Percentiles rank a stretch among this genome's conserved stretches.
phyloP scores from a whole-genome alignment of 768 basidiomycete genomes.

The Psilocybe sp. region DNA sequence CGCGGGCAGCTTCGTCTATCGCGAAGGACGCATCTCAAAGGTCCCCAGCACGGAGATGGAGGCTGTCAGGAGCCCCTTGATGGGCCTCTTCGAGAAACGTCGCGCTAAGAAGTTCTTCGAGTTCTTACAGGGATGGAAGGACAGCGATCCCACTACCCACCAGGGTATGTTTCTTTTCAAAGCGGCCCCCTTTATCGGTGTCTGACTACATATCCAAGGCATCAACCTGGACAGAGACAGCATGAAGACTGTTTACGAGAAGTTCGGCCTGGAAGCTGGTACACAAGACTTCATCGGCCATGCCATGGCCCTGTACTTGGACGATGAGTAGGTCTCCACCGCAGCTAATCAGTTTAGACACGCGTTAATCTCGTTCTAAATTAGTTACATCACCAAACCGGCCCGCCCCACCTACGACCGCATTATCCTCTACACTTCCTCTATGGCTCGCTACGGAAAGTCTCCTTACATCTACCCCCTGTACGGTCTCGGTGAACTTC shows the following conservation, averaged over 20 bases:
- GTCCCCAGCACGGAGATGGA: slow-evolving; percentile 98
- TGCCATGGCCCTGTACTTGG: slow-evolving; percentile 97
- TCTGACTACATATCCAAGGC: slow-evolving; percentile 41
- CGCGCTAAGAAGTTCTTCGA: slow-evolving; percentile 98
- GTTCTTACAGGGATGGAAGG: slow-evolving; percentile 93
- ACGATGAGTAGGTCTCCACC: slow-evolving; percentile 78
- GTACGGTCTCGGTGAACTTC: slow-evolving; percentile 97
- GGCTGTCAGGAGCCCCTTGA: slow-evolving; percentile 90
- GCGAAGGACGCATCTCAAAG: slow-evolving; percentile 95
- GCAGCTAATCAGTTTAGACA: background rate
- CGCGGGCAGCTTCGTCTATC: slow-evolving; percentile 95
- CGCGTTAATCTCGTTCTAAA: slow-evolving; percentile 1
- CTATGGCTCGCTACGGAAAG: slow-evolving; percentile 99
- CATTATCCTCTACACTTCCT: slow-evolving; percentile 95
- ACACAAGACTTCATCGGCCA: slow-evolving; percentile 99
- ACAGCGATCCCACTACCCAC: slow-evolving; percentile 93
- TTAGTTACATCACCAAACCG: slow-evolving; percentile 88
- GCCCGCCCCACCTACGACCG: slow-evolving; percentile 91
- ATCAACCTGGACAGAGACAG: slow-evolving; percentile 85
- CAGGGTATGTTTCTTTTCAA: slow-evolving; percentile 56
- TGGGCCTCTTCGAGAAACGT: slow-evolving; percentile 99
- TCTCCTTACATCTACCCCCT: slow-evolving; percentile 99
- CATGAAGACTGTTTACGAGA: slow-evolving; percentile 95
- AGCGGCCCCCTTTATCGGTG: background rate
- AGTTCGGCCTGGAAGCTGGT: slow-evolving; percentile 94